Conservation (phyloP, 225 moss, liverwort and hornwort genomes). For the Antitrichia curtipendula region DNA sequence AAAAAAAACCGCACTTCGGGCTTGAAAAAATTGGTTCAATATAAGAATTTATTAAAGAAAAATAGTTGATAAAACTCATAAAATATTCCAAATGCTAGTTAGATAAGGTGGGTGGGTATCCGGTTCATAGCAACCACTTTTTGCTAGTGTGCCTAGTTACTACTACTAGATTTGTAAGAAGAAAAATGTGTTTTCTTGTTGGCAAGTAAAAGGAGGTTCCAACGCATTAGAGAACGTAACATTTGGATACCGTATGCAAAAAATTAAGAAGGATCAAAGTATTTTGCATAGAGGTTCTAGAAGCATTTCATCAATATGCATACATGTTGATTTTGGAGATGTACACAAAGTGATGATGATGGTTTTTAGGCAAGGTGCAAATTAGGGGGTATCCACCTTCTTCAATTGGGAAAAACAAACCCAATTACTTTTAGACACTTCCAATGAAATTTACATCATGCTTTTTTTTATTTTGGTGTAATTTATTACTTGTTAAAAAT, state of each 20-base stretch:
- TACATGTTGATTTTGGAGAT: neutral
- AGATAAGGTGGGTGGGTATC: neutral
- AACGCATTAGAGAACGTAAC: rapidly evolving
- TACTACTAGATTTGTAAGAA: neutral
- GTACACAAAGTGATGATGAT: neutral
- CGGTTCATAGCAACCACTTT: neutral
- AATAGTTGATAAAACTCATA: too few species aligned
- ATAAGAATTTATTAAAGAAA: too few species aligned
- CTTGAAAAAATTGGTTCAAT: too few species aligned
- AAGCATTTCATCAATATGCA: rapidly evolving
- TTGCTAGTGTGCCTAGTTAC: neutral
- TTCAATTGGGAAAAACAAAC: too few species aligned
- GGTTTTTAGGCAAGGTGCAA: neutral
- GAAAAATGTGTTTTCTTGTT: too few species aligned
- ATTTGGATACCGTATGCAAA: neutral
- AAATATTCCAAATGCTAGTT: too few species aligned
- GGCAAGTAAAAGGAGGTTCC: neutral
- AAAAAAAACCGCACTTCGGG: too few species aligned
- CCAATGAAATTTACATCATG: neutral
- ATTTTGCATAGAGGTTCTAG: rapidly evolving
- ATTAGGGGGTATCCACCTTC: neutral
- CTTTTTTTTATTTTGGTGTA: neutral
- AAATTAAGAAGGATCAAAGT: neutral
- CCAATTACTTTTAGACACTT: too few species aligned
- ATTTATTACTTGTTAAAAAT: too few species aligned